These are phyloP conservation scores for Blastomyces parvus DNA, from an alignment of 2,329 filamentous ascomycete species.

Conservation along the genomic window DNA sequence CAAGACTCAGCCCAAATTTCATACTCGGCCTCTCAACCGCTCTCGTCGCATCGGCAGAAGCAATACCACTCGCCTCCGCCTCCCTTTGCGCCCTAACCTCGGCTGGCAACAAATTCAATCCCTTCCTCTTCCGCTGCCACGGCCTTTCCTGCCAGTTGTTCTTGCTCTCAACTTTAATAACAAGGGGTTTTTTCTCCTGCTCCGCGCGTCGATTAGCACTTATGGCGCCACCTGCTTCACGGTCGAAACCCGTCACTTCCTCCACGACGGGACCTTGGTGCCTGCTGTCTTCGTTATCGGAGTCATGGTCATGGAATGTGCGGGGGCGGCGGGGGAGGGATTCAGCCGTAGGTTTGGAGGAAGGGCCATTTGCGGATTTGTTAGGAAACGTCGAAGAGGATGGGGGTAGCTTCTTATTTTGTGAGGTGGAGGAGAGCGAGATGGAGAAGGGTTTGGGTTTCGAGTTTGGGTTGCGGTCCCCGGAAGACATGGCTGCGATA, in stretches of 20 bases:
- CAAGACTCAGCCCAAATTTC: conserved; percentile 47
- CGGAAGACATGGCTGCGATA: not conserved
- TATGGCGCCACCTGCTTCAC: conserved; percentile 32
- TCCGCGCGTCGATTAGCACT: conserved; percentile 29
- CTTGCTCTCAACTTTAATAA: conserved; percentile 66
- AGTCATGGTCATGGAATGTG: conserved; percentile 43
- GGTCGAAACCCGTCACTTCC: conserved; percentile 48
- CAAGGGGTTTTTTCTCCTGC: conserved; percentile 53
- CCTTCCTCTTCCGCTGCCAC: conserved; percentile 43
- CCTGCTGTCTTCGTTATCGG: conserved; percentile 43
- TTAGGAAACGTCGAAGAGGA: conserved; percentile 22
- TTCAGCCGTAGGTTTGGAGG: conserved; percentile 9
- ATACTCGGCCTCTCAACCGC: conserved; percentile 45
- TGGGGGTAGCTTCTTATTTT: conserved; percentile 20
- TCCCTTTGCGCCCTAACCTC: conserved; percentile 45
- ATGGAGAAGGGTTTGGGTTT: conserved; percentile 37
- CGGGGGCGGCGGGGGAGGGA: conserved; percentile 24
- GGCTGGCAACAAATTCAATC: conserved; percentile 50
- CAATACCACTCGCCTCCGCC: conserved; percentile 26
- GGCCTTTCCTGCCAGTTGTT: conserved; percentile 60
- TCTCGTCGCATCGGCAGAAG: conserved; percentile 27
- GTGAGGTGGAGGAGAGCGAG: conserved; percentile 32
- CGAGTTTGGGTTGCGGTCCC: conserved; percentile 21
- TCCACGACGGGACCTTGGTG: conserved; percentile 28
- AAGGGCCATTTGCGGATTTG: conserved; percentile 20